Base-by-base conservation (phyloP, 1,284 basidiomycete species). In the Caloboletus inedulis region DNA sequence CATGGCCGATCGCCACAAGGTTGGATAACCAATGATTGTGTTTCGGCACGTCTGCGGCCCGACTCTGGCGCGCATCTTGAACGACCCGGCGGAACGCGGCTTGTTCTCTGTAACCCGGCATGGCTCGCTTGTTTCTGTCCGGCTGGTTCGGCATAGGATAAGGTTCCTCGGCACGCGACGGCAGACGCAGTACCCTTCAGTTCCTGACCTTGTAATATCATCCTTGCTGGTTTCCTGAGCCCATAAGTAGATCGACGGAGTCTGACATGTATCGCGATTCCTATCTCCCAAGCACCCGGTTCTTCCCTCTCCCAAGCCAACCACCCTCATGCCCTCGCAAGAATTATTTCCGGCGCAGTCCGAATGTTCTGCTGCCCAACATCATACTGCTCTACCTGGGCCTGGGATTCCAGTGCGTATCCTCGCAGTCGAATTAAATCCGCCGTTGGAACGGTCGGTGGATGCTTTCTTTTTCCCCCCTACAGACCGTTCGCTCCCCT, bases 161-260 rank as follows among this genome's bases (percentile, higher is more conserved):
- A 44, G 50, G 55, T 63, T 59, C 21, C 30, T 63, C 61, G 61
- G 59, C 59, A 59, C 2, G 31, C 43, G 43, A 19, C 39, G 47
- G 53, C 42, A 47, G 33, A 35, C n/a, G 33, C 34, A 44, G 45
- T 34, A 10, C 36, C 30, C 37, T 21, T 23, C 7, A 34, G 43
- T 49, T 46, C 33, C 40, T 37, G 40, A 37, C 37, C 49, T 54
- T 18, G 46, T 45, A 54, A 56, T 36, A 21, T 21, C 25, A 8
- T 44, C 21, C 45, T 27, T 45, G 23, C 27, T 31, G 39, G 25
- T 31, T 54, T 61, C 48, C 43, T 25, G 43, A 14, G 39, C 42
- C 37, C 41, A 43, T 65, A 59, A 53, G 51, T 57, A 53, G 50
- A 50, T 47, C 37, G 40, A 61, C 47, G 30, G 39, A 43, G 29